Percentiles rank a stretch among this genome's conserved stretches.
These are phyloP conservation scores for Coprinellus micaceus DNA, from an alignment of 768 basidiomycete species.

Conservation along the genomic window DNA sequence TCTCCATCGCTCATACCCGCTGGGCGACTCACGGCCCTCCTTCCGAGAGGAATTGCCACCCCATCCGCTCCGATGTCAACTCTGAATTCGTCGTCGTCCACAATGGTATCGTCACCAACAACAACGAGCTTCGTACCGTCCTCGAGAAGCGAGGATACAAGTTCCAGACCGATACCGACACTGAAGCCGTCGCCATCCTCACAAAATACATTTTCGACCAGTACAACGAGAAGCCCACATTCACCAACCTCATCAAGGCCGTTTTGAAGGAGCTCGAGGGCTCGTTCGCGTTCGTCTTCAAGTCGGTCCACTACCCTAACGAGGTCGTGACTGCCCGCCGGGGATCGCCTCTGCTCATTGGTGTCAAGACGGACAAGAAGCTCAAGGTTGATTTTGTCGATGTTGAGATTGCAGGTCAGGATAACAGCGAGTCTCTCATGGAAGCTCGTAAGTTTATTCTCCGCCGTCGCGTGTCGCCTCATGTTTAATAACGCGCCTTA, in stretches of 20 bases:
- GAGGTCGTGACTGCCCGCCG: constrained; percentile 95
- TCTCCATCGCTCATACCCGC: constrained; percentile 97
- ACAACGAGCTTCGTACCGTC: constrained; percentile 80
- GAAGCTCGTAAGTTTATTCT: constrained; percentile 36
- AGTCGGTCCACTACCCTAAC: constrained; percentile 91
- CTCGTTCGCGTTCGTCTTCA: constrained; percentile 99
- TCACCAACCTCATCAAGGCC: constrained; percentile 90
- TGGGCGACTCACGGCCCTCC: constrained; percentile 99
- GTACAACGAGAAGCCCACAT: constrained; percentile 77
- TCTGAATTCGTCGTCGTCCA: constrained; percentile 92
- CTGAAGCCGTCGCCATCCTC: constrained; percentile 95
- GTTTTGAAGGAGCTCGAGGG: constrained; percentile 98
- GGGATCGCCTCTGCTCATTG: constrained; percentile 93
- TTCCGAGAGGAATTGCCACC: constrained; percentile 88
- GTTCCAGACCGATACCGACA: constrained; percentile 96
- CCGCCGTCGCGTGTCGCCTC: constrained; percentile 3
- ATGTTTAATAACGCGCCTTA: constrained; percentile 37
- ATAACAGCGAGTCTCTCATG: constrained; percentile 40
- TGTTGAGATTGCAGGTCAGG: constrained; percentile 86
- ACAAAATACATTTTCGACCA: constrained; percentile 96
- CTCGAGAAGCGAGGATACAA: constrained; percentile 93
- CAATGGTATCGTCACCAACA: constrained; percentile 99
- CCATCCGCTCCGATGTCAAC: constrained; percentile 76
- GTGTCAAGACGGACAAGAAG: constrained; percentile 99
- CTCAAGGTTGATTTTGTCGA: constrained; percentile 99